Evolutionary conservation across 75 land plant species (phyloP).

Genomic region (Pseudotsuga menziesii): DNA sequence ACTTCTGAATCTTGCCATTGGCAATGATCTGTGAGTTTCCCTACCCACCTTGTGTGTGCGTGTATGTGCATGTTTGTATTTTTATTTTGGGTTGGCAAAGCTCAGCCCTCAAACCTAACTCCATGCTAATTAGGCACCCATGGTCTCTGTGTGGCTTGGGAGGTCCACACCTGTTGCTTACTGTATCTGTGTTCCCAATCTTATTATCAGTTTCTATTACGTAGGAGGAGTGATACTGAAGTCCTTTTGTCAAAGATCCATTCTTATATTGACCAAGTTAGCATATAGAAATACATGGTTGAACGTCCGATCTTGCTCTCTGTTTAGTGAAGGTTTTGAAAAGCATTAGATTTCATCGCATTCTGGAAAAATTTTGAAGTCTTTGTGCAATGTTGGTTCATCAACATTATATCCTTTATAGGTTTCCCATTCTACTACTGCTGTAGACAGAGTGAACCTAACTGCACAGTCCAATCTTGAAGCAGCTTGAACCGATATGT

Average conservation of each 20-base stretch:
- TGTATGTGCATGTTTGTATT: not conserved
- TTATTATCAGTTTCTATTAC: not conserved
- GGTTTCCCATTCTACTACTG: not conserved
- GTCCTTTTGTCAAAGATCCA: not conserved
- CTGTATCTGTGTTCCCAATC: not conserved
- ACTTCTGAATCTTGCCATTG: constrained; percentile 68
- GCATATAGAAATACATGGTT: not conserved
- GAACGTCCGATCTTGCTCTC: not conserved
- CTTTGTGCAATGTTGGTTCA: not conserved
- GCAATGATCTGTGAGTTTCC: constrained; percentile 58
- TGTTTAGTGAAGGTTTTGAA: not conserved
- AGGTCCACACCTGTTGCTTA: too few relatives aligned
- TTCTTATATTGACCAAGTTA: not conserved
- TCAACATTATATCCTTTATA: not conserved
- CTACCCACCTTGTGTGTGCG: not conserved
- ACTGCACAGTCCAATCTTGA: not conserved
- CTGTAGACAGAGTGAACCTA: not conserved
- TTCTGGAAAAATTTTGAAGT: too few relatives aligned
- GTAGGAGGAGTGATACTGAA: not conserved
- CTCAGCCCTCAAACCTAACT: too few relatives aligned
- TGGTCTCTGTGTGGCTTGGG: too few relatives aligned
- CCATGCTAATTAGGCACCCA: too few relatives aligned
- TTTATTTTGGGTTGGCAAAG: too few relatives aligned
- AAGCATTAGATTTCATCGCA: too few relatives aligned
- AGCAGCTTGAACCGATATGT: not conserved